phyloP scores from a whole-genome alignment of 306 rosid species.

The Abrus pulchellus region DNA sequence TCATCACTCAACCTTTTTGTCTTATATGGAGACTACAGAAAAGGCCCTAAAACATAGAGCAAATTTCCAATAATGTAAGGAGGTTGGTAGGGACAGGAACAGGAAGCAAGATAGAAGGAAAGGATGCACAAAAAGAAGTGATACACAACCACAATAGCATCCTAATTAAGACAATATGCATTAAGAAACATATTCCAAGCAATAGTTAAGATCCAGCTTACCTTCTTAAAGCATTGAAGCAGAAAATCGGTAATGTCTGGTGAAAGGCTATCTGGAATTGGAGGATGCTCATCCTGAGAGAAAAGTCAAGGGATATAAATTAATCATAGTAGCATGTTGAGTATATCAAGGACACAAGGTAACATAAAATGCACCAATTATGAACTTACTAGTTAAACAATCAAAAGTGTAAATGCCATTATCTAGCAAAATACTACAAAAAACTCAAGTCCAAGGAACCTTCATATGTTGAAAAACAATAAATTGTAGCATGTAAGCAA shows the following conservation, averaged over 20 bases:
- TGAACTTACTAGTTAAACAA: slow-evolving; percentile 24
- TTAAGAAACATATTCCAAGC: slow-evolving; percentile 32
- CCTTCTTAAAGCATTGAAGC: slow-evolving; percentile 99
- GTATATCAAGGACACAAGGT: slow-evolving; percentile 39
- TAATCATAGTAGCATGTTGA: slow-evolving; percentile 21
- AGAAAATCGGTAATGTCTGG: slow-evolving; percentile 95
- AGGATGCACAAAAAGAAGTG: slow-evolving; percentile 12
- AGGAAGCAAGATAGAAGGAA: slow-evolving; percentile 4
- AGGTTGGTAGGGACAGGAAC: slow-evolving; percentile 3
- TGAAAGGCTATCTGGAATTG: slow-evolving; percentile 94
- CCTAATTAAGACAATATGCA: slow-evolving; percentile 8
- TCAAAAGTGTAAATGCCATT: slow-evolving; percentile 11
- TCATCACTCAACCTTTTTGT: neutral
- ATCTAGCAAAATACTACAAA: slow-evolving; percentile 33
- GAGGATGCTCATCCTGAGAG: slow-evolving; percentile 94
- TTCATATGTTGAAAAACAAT: slow-evolving; percentile 15
- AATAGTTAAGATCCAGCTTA: slow-evolving; percentile 50
- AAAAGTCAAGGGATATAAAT: slow-evolving; percentile 43
- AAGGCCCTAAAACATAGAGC: neutral
- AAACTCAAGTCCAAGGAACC: slow-evolving; percentile 25
- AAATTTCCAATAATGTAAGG: neutral
- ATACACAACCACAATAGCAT: slow-evolving; percentile 29
- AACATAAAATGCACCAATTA: slow-evolving; percentile 35
- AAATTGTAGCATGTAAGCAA: slow-evolving; percentile 28
- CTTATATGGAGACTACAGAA: slow-evolving; percentile 11